Conservation (phyloP, 2,329 filamentous ascomycete genomes). For the Cercospora sojina region DNA sequence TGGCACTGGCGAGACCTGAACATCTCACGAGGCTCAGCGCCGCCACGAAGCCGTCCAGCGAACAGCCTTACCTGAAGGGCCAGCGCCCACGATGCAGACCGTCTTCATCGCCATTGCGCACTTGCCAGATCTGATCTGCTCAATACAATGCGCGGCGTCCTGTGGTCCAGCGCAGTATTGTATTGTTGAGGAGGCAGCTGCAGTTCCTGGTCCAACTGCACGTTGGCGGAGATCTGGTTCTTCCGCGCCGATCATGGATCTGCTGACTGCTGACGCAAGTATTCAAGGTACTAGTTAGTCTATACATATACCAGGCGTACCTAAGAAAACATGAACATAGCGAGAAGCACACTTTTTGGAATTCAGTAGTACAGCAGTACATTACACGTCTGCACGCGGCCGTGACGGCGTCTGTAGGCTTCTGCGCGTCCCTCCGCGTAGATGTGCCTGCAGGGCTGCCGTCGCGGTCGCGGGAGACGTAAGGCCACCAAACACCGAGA, state of each 20-base stretch:
- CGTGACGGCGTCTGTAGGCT: too few relatives aligned
- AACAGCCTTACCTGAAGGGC: slow-evolving; percentile 37
- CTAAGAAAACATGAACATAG: too few relatives aligned
- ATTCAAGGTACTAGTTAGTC: background rate
- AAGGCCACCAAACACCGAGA: too few relatives aligned
- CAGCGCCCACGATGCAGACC: slow-evolving; percentile 47
- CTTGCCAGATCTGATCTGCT: background rate
- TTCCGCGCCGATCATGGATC: background rate
- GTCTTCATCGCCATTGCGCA: slow-evolving; percentile 26
- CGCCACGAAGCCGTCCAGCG: background rate
- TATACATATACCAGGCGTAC: background rate
- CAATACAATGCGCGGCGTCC: background rate
- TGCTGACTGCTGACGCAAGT: background rate
- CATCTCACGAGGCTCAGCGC: background rate
- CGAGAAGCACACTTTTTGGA: too few relatives aligned
- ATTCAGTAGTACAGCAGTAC: too few relatives aligned
- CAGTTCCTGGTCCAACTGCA: background rate
- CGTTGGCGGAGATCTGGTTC: background rate
- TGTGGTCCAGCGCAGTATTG: background rate
- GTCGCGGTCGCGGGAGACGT: too few relatives aligned
- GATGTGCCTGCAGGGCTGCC: too few relatives aligned
- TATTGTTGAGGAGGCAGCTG: background rate
- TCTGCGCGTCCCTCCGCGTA: too few relatives aligned
- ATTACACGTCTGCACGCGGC: too few relatives aligned
- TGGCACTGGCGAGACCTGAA: slow-evolving; percentile 51